phyloP scores from a whole-genome alignment of 2,329 filamentous ascomycete genomes.

The Cladophialophora psammophila region DNA sequence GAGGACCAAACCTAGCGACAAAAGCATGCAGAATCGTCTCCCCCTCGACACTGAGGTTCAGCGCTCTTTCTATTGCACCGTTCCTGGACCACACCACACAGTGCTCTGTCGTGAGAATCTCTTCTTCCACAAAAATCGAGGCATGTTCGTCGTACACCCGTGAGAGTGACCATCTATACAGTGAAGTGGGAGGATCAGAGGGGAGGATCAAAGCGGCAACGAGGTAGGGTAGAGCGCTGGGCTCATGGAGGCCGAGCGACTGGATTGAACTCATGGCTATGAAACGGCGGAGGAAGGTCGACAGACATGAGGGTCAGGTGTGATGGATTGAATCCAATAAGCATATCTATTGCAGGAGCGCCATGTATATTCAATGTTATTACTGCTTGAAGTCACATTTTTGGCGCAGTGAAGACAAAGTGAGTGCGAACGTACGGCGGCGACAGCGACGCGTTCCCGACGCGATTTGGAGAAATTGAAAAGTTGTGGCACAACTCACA shows the following conservation, averaged over 20 bases:
- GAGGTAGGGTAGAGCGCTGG: constrained; percentile 81
- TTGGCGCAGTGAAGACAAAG: constrained; percentile 11
- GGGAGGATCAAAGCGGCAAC: constrained; percentile 80
- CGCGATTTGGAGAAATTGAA: constrained; percentile 31
- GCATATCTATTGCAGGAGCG: constrained; percentile 23
- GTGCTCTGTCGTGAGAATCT: constrained; percentile 76
- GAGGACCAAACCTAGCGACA: constrained; percentile 78
- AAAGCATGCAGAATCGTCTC: constrained; percentile 86
- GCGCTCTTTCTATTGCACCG: constrained; percentile 82
- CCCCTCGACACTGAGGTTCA: constrained; percentile 84
- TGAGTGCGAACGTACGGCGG: constrained; percentile 10
- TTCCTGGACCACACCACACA: constrained; percentile 91
- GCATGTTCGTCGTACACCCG: constrained; percentile 54
- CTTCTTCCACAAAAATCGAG: constrained; percentile 68
- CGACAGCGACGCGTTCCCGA: constrained; percentile 28
- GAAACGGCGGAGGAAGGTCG: constrained; percentile 12
- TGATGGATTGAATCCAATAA: neutral
- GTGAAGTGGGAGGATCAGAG: constrained; percentile 67
- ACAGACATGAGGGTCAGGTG: constrained; percentile 29
- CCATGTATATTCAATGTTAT: constrained; percentile 12
- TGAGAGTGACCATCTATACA: constrained; percentile 71
- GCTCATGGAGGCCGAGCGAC: constrained; percentile 89
- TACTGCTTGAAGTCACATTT: neutral
- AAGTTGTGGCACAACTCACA: neutral
- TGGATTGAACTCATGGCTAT: constrained; percentile 81